Conservation (phyloP, 306 rosid species). For the Boehmeria nivea region DNA sequence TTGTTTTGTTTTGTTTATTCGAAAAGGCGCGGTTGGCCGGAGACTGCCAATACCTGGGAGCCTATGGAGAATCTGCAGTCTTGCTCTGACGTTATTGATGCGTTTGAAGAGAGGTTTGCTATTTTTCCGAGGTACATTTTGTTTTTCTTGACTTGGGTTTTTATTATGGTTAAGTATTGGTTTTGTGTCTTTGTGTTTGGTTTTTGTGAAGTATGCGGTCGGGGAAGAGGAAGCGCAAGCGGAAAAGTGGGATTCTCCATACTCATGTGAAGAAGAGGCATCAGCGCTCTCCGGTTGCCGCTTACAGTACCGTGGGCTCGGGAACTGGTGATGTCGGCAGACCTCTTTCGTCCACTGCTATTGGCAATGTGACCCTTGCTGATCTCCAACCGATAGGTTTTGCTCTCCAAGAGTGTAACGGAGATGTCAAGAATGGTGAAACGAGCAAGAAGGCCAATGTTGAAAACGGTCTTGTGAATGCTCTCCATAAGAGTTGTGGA, state of each 20-base stretch:
- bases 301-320: conserved; percentile 45
- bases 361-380: conserved; percentile 17
- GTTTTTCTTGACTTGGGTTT: no score
- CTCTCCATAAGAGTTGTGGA: conserved; percentile 20
- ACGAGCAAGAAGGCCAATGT: conserved; percentile 13
- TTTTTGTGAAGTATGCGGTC: conserved; percentile 43
- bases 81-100: conserved; percentile 71
- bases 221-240: conserved; percentile 57
- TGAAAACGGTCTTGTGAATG: conserved; percentile 29
- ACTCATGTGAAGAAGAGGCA: conserved; percentile 61
- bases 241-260: conserved; percentile 45
- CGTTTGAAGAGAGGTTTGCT: conserved; percentile 72
- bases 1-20: conserved; percentile 12
- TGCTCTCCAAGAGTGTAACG: conserved; percentile 35
- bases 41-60: conserved; percentile 94
- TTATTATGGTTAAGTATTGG: no score
- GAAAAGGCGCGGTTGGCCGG: conserved; percentile 89
- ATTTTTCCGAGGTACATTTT: no score
- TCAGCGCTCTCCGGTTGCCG: conserved; percentile 45
- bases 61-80: conserved; percentile 82
- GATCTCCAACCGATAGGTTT: conserved; percentile 17
- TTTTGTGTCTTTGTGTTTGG: conserved; percentile 8
- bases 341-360: conserved; percentile 37
- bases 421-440: conserved; percentile 24
- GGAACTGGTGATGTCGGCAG: conserved; percentile 28